Evolutionary conservation across 2,329 filamentous ascomycete genomes (phyloP), one percentile per base, ranked within the genome.

Genomic region (Apiospora marii): DNA sequence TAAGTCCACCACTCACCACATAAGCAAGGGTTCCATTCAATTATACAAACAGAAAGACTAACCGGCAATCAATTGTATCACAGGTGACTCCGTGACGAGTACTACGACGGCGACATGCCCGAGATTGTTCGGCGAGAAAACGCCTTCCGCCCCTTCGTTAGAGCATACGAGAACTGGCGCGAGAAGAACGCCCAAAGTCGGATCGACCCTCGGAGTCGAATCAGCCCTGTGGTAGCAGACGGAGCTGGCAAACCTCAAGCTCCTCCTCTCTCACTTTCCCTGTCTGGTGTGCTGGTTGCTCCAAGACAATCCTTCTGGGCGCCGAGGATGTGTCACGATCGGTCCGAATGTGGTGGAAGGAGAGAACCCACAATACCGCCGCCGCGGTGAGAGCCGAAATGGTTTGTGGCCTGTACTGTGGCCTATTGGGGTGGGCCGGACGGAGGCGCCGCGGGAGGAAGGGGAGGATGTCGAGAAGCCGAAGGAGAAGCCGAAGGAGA

Each of bases 61-160:
- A 64, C 34, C 10, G n/a, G 19, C 1, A 13, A 4, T 16, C 37
- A 10, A 8, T 34, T 34, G 14, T 16, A 58, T 10, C 1, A 41
- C 34, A 69, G 67, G 10, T 69, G 67, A 44, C 34, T 69, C 10
- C 44, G n/a, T 13, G 44, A 34, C 1, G 48, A 30, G 16, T 34
- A n/a, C 44, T 69, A 49, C 16, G 43, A 69, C 1, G 43, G 43
- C 5, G 14, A 69, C 6, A 69, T 69, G 67, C 67, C 67, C 27
- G 67, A 69, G 27, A 69, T 69, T 14, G 67, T 69, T 14, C 44
- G 67, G 16, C 67, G 67, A 2, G 67, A 44, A 24, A 69, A 69
- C 34, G 67, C 67, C 27, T 69, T 69, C 44, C 67, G 67, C 1
- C n/a, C n/a, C n/a, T n/a, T n/a, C n/a, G n/a, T n/a, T n/a, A n/a